A percentile compares a stretch with the other conserved stretches of the same genome.
phyloP scores from a whole-genome alignment of 495 filamentous ascomycete genomes.

The Cercophora newfieldiana region DNA sequence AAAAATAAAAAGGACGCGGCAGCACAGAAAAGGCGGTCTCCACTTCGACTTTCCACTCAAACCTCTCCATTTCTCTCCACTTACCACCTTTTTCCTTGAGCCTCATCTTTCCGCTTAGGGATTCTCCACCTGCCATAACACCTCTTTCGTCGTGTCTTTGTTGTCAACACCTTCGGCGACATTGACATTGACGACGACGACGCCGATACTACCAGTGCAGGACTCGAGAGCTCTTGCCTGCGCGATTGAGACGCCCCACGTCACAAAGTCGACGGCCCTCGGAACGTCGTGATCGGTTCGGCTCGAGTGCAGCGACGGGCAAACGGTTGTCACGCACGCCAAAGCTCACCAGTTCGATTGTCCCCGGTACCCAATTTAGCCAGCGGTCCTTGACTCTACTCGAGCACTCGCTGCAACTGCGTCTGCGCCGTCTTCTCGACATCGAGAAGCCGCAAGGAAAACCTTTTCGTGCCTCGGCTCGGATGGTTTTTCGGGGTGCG shows the following conservation, averaged over 20 bases:
- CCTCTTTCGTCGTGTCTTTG: constrained; percentile 6
- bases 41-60: constrained; percentile 38
- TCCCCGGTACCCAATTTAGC: constrained; percentile 24
- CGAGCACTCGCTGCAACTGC: constrained; percentile 13
- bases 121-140: constrained; percentile 30
- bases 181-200: constrained; percentile 8
- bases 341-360: constrained; percentile 6
- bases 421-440: constrained; percentile 13
- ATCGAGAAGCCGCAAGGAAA: constrained; percentile 20
- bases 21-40: constrained; percentile 34
- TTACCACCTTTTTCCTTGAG: constrained; percentile 36
- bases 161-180: constrained; percentile 21
- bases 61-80: constrained; percentile 41
- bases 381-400: constrained; percentile 8
- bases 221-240: neutral
- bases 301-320: constrained; percentile 18
- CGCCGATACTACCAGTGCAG: constrained; percentile 15
- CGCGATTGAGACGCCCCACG: neutral
- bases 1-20: constrained; percentile 32
- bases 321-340: constrained; percentile 18
- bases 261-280: neutral
- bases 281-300: constrained; percentile 13
- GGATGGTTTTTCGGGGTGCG: constrained; percentile 36
- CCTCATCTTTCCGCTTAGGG: constrained; percentile 39
- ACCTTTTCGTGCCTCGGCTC: constrained; percentile 31